Evolutionary conservation across 176 grass and related monocot species (phyloP), one percentile per base, ranked within the genome.

Genomic region (Hordeum marinum): DNA sequence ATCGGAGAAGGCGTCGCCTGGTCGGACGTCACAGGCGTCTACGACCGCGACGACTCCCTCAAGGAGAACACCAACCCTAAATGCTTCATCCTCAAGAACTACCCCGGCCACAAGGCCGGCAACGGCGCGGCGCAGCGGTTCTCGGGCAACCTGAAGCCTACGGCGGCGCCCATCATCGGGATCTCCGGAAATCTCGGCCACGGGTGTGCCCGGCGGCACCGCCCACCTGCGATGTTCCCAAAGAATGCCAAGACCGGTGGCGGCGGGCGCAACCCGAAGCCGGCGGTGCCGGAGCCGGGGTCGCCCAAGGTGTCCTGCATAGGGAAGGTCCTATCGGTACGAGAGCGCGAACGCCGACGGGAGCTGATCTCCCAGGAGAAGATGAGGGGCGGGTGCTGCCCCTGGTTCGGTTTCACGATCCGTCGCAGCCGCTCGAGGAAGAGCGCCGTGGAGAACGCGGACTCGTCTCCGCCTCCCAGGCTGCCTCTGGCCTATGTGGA

Each of bases 31-130:
- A 77, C 27, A 74, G 82, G 80, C 78, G 87, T 95, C 8, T 99
- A 94, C 80, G 93, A 92, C 64, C 93, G 93, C 20, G 96, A 99
- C 12, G 88, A 94, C n/a, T 99, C 96, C 1, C 87, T 92, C 31
- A 99, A 91, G 87, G 96, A 91, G 65, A 94, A 82, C 91, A 99
- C 96, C 67, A 99, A 99, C 59, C 96, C 96, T 9, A 99, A 99
- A 85, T 90, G 86, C 68, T 32, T 89, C 71, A 68, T 91, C 72
- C 66, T 48, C 81, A 91, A 75, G 81, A 89, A 78, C 82, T 31
- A 61, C 67, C 65, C 32, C 0, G 55, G 2, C 66, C 20, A 20
- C 46, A 50, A 17, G 46, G 46, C 14, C 46, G 46, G 46, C 26
- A 42, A 8, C 46, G 85, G 82, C 84, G 14, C 83, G 36, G 89